These are phyloP conservation scores for Apiospora pterosperma DNA, from an alignment of 2,329 filamentous ascomycete species.

Conservation along the genomic window DNA sequence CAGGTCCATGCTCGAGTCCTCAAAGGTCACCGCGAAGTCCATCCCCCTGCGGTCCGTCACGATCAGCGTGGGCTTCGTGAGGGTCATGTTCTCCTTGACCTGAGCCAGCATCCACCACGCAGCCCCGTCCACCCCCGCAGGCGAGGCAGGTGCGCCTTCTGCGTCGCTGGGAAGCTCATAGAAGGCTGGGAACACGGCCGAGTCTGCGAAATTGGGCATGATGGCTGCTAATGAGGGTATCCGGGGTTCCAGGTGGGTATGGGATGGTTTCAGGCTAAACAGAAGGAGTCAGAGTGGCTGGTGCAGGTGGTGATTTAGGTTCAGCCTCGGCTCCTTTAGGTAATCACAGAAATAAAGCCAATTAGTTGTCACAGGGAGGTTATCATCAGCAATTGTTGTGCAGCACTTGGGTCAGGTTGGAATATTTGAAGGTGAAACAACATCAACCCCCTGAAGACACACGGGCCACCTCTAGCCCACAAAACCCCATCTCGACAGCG, in stretches of 20 bases:
- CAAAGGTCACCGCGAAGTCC: slow-evolving; percentile 45
- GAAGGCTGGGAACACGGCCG: slow-evolving; percentile 12
- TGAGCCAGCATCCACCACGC: slow-evolving; percentile 29
- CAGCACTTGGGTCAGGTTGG: neutral
- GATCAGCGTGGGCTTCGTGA: slow-evolving; percentile 47
- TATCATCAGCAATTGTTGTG: neutral
- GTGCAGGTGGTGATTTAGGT: too few relatives aligned
- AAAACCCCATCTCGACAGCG: neutral
- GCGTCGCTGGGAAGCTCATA: slow-evolving; percentile 12
- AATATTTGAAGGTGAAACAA: neutral
- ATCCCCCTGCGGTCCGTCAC: slow-evolving; percentile 34
- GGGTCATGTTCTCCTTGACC: slow-evolving; percentile 34
- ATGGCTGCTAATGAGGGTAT: neutral
- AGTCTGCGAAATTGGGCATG: neutral
- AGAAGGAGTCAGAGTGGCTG: too few relatives aligned
- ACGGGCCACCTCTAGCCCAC: neutral
- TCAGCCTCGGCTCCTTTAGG: too few relatives aligned
- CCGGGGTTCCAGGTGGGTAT: too few relatives aligned
- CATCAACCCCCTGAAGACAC: neutral
- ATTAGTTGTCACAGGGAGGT: neutral
- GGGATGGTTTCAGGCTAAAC: too few relatives aligned
- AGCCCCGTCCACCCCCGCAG: neutral
- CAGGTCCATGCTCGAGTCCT: slow-evolving; percentile 32
- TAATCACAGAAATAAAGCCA: too few relatives aligned
- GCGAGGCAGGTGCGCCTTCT: neutral